Base-by-base conservation (phyloP, 306 rosid genomes). In the Dryas alaskensis region DNA sequence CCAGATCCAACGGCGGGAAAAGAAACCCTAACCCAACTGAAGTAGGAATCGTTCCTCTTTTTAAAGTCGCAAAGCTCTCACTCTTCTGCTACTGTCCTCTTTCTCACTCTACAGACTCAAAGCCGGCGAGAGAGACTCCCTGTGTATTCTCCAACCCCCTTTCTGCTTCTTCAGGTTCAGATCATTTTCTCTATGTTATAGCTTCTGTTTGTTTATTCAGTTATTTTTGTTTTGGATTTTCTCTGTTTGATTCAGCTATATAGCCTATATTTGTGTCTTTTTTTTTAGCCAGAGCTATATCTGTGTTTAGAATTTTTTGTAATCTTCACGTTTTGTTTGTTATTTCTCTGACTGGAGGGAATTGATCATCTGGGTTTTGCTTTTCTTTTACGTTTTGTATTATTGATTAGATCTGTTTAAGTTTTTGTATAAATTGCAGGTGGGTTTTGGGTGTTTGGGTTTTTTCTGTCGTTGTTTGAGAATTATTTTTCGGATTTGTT, bases 21-120 rank as follows among this genome's bases (percentile, higher is more conserved):
- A 49, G 52, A 77, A 77, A 69, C 65, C 81, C 81, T 77, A 77
- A 27, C 76, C 37, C 10, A 40, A 60, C 54, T 14, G n/a, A 69
- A 11, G 67, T 11, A 31, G 3, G 37, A 31, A 31, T 42, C 5
- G n/a, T 9, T 17, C 54, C 17, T 17, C 10, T 43, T 31, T 75
- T 75, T 75, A 73, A 73, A 47, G 4, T 9, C 76, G 10, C 53
- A 16, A 3, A 31, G 27, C 5, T 4, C 44, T 12, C 31, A 1
- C 46, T 12, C 8, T 51, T 1, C 22, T 12, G 11, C 25, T 8
- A 19, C 43, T 40, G 54, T 40, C 13, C 78, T 51, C 9, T 60
- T 43, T 74, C 62, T n/a, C 42, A 42, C 60, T 62, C 16, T 40
- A 0, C 11, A 7, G 17, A 0, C 43, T 0, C 6, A 2, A 39